phyloP scores from a whole-genome alignment of 352 stramenopile species.

The Phytophthora europaea region DNA sequence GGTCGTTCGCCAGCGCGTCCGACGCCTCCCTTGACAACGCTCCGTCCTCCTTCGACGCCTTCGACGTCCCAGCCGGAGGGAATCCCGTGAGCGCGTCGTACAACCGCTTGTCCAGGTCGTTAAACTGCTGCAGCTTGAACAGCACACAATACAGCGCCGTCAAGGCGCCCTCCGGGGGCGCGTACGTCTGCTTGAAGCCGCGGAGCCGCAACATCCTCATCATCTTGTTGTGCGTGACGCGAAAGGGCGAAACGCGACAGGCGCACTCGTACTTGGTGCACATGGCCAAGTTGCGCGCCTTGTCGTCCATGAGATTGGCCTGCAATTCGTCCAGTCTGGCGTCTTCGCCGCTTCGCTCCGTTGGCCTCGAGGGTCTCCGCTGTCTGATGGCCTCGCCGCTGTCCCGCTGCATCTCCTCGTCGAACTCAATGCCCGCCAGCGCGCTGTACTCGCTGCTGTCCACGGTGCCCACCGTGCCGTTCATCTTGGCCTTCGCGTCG shows the following conservation, averaged over 20 bases:
- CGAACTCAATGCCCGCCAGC: conserved; percentile 24
- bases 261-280: conserved; percentile 75
- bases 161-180: conserved; percentile 42
- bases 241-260: conserved; percentile 79
- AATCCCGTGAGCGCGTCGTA: conserved; percentile 66
- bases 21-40: conserved; percentile 16
- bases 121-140: conserved; percentile 71
- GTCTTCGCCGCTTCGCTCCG: conserved; percentile 21
- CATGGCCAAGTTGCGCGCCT: conserved; percentile 69
- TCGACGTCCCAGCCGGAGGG: background rate
- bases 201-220: conserved; percentile 65
- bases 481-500: conserved; percentile 7
- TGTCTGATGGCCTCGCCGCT: conserved; percentile 19
- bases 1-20: conserved; percentile 35
- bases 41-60: conserved; percentile 8
- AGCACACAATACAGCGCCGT: conserved; percentile 77
- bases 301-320: conserved; percentile 79
- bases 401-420: conserved; percentile 14
- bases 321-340: conserved; percentile 64
- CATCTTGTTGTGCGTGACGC: conserved; percentile 67
- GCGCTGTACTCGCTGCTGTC: conserved; percentile 40
- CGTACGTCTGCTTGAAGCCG: conserved; percentile 58
- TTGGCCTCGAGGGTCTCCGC: conserved; percentile 18
- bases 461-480: conserved; percentile 19
- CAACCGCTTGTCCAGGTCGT: conserved; percentile 77